A percentile compares a stretch with the other conserved stretches of the same genome.
Conservation (phyloP, 1,284 basidiomycete genomes). For the Ceratobasidium sp. region DNA sequence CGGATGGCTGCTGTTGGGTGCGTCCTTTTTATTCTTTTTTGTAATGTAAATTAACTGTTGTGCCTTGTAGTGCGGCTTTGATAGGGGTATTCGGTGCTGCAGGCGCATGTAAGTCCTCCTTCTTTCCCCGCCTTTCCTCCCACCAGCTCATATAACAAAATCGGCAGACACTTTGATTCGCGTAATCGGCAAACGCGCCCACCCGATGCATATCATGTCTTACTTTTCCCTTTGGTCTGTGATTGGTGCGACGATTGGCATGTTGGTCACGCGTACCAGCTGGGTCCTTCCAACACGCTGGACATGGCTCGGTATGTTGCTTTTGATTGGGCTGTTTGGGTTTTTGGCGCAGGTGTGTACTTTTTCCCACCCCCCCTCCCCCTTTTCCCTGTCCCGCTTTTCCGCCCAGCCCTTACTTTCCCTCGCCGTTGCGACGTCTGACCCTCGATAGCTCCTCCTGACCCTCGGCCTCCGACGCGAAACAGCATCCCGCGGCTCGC, state of each 20-base stretch:
- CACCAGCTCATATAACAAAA: not conserved
- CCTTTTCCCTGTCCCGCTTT: not conserved
- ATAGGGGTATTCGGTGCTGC: slow-evolving; percentile 51
- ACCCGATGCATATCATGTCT: slow-evolving; percentile 59
- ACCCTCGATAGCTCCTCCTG: slow-evolving; percentile 59
- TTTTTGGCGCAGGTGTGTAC: slow-evolving; percentile 45
- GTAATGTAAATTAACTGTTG: not conserved
- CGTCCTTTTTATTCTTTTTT: slow-evolving; percentile 18
- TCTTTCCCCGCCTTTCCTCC: not conserved
- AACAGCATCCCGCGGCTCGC: slow-evolving; percentile 68
- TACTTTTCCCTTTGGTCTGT: slow-evolving; percentile 55
- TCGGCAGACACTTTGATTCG: slow-evolving; percentile 57
- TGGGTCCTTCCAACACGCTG: slow-evolving; percentile 33
- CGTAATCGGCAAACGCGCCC: slow-evolving; percentile 58
- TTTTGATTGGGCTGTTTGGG: slow-evolving; percentile 46
- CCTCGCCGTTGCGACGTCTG: not conserved
- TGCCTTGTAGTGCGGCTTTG: slow-evolving; percentile 48
- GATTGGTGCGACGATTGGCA: slow-evolving; percentile 53
- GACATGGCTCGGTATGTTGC: slow-evolving; percentile 31
- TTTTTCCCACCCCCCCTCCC: not conserved
- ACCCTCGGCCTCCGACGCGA: slow-evolving; percentile 74
- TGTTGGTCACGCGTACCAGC: slow-evolving; percentile 47
- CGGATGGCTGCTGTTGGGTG: slow-evolving; percentile 51
- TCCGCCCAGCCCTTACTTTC: not conserved
- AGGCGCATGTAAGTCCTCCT: slow-evolving; percentile 42